Percentiles rank a stretch among this genome's conserved stretches.
These are phyloP conservation scores for Didymella glomerata DNA, from an alignment of 2,329 filamentous ascomycete species.

Conservation along the genomic window DNA sequence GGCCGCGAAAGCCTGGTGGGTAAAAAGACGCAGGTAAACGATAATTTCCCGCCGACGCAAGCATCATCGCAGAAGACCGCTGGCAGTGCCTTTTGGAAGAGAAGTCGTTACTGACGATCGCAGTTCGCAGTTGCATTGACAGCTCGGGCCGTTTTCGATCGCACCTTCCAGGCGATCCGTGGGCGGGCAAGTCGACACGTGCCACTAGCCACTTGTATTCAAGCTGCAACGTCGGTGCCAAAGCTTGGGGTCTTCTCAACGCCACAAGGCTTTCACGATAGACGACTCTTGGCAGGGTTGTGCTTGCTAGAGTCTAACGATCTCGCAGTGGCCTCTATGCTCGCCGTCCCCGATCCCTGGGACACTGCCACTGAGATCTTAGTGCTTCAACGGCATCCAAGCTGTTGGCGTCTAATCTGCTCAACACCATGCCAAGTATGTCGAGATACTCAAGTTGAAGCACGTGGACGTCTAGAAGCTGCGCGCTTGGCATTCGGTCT, in stretches of 20 bases:
- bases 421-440: conserved; percentile 23
- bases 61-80: conserved; percentile 12
- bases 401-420: conserved; percentile 12
- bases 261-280: conserved; percentile 5
- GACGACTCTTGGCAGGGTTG: conserved; percentile 9
- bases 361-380: conserved; percentile 1
- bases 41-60: conserved; percentile 16
- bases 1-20: too few relatives aligned
- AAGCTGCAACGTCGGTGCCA: conserved; percentile 9
- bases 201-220: conserved; percentile 2
- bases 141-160: conserved; percentile 7
- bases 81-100: background rate
- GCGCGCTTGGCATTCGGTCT: conserved; percentile 21
- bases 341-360: background rate
- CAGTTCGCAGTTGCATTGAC: conserved; percentile 2
- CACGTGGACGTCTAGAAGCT: conserved; percentile 1
- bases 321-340: background rate
- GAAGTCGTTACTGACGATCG: conserved; percentile 10
- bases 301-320: background rate
- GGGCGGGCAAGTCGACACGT: background rate
- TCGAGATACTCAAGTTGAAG: background rate
- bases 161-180: background rate
- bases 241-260: conserved; percentile 3
- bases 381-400: conserved; percentile 13
- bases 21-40: conserved; percentile 9